Percentiles rank a stretch among this genome's conserved stretches.
phyloP scores from a whole-genome alignment of 768 basidiomycete species.

The Trametes villosa region DNA sequence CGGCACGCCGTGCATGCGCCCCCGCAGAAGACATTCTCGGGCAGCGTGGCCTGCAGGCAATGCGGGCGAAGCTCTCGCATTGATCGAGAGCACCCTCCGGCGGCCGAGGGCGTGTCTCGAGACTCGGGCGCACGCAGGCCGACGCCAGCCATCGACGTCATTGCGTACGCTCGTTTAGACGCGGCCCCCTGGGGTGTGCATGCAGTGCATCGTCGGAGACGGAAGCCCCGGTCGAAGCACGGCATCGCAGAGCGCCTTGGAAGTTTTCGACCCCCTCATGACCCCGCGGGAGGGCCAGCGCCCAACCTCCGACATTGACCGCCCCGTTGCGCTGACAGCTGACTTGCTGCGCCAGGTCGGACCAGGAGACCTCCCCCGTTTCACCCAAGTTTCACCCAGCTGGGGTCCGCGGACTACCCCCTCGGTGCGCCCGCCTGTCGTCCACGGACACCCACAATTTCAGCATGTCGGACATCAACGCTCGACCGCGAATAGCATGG shows the following conservation, averaged over 20 bases:
- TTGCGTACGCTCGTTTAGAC: not conserved
- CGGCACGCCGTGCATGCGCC: slow-evolving; percentile 3
- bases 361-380: no score
- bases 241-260: not conserved
- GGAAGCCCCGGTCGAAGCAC: slow-evolving; percentile 5
- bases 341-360: no score
- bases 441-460: not conserved
- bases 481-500: slow-evolving; percentile 4
- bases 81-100: slow-evolving; percentile 5
- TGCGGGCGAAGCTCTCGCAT: slow-evolving; percentile 11
- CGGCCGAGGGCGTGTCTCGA: slow-evolving; percentile 3
- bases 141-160: slow-evolving; percentile 11
- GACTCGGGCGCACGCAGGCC: not conserved
- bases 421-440: not conserved
- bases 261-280: slow-evolving; percentile 11
- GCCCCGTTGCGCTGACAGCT: not conserved
- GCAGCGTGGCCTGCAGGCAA: not conserved
- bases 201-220: slow-evolving; percentile 11
- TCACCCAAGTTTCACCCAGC: not conserved
- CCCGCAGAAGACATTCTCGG: not conserved
- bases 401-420: not conserved
- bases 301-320: not conserved
- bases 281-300: not conserved
- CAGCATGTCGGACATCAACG: slow-evolving; percentile 3
- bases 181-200: not conserved